Percentiles rank a stretch among this genome's conserved stretches.
Conservation (phyloP, 768 basidiomycete species). For the Boletellus ananas region DNA sequence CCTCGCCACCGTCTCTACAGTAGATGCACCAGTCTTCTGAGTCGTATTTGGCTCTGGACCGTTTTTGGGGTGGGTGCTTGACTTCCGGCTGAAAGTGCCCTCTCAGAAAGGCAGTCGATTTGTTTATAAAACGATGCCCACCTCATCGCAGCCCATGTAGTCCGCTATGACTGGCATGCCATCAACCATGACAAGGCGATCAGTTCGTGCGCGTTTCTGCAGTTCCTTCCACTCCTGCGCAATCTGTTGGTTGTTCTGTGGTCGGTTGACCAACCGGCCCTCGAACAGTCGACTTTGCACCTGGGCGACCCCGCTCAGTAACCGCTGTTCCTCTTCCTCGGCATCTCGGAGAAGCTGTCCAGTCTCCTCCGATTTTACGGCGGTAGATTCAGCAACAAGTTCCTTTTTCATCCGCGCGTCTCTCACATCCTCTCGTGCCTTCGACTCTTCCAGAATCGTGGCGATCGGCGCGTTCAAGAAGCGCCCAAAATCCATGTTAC, state of each 20-base stretch:
- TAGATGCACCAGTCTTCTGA: conserved; percentile 57
- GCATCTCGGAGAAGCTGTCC: conserved; percentile 37
- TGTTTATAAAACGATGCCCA: conserved; percentile 11
- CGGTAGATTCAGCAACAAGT: conserved; percentile 13
- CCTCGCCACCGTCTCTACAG: conserved; percentile 57
- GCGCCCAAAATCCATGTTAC: conserved; percentile 37
- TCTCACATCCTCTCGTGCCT: conserved; percentile 38
- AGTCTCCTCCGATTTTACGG: conserved; percentile 18
- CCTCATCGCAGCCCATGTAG: conserved; percentile 25
- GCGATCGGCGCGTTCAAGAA: conserved; percentile 45
- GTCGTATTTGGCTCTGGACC: conserved; percentile 37
- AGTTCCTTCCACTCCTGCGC: conserved; percentile 44
- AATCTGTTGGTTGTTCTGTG: conserved; percentile 39
- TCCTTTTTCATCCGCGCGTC: conserved; percentile 46
- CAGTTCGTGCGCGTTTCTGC: conserved; percentile 41
- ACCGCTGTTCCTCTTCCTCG: conserved; percentile 49
- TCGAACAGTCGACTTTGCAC: conserved; percentile 59
- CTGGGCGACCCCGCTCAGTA: conserved; percentile 55
- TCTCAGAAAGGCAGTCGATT: conserved; percentile 4
- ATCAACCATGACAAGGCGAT: conserved; percentile 38
- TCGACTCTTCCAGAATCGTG: conserved; percentile 46
- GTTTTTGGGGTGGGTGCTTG: conserved; percentile 28
- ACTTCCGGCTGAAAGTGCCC: conserved; percentile 10
- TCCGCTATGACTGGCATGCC: conserved; percentile 34
- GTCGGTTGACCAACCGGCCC: conserved; percentile 38